Evolutionary conservation across 2,329 filamentous ascomycete species (phyloP).

Genomic region (Saccharata proteae): DNA sequence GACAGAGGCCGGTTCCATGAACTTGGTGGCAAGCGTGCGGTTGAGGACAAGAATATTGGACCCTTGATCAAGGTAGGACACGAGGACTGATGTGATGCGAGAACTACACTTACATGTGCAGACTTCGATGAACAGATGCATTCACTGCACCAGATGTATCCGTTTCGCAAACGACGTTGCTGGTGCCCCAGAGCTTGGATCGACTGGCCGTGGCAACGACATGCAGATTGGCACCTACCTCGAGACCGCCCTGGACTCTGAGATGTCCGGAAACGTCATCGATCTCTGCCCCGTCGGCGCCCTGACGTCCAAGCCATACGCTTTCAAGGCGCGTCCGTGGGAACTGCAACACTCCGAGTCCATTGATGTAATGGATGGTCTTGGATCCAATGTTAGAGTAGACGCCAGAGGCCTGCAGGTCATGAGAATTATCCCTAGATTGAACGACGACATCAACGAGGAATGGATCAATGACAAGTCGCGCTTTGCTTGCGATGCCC

Average conservation of each 20-base stretch:
- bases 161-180: conserved; percentile 97
- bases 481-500: conserved; percentile 87
- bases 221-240: conserved; percentile 97
- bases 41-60: conserved; percentile 99
- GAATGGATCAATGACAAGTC: conserved; percentile 99
- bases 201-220: conserved; percentile 88
- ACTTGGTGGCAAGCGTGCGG: conserved; percentile 85
- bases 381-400: conserved; percentile 90
- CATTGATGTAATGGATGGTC: conserved; percentile 81
- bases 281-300: conserved; percentile 97
- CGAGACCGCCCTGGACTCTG: conserved; percentile 84
- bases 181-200: conserved; percentile 89
- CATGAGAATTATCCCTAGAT: conserved; percentile 81
- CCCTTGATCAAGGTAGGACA: conserved; percentile 68
- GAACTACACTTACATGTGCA: too few species aligned
- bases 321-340: conserved; percentile 93
- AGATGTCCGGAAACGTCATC: conserved; percentile 94
- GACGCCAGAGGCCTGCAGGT: conserved; percentile 91
- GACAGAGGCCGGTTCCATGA: conserved; percentile 97
- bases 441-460: conserved; percentile 98
- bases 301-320: conserved; percentile 92
- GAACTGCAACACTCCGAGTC: conserved; percentile 94
- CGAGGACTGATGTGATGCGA: conserved; percentile 16
- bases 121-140: conserved; percentile 99
- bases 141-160: conserved; percentile 96